Evolutionary conservation across 305 asterid genomes (phyloP).

Genomic region (Stenogyne calaminthoides): DNA sequence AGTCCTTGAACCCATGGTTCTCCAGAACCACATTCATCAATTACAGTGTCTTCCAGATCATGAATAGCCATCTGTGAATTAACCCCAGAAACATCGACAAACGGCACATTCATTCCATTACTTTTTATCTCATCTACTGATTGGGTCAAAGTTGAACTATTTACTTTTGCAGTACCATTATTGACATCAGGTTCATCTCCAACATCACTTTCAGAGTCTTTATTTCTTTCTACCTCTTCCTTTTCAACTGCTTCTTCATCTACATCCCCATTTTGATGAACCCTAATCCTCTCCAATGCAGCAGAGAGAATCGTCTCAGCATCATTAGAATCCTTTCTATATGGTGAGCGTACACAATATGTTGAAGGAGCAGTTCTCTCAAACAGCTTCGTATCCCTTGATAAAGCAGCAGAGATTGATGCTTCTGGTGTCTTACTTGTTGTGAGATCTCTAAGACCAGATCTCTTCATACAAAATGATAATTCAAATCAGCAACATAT

Average conservation of each 20-base stretch:
- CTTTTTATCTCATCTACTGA: slow-evolving; percentile 40
- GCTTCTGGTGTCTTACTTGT: slow-evolving; percentile 99
- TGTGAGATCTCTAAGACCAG: slow-evolving; percentile 95
- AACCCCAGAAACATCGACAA: slow-evolving; percentile 26
- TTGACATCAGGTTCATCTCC: slow-evolving; percentile 80
- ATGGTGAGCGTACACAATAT: slow-evolving; percentile 81
- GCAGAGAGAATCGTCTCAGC: slow-evolving; percentile 62
- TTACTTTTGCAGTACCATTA: slow-evolving; percentile 46
- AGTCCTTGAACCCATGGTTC: slow-evolving; percentile 92
- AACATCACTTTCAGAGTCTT: slow-evolving; percentile 77
- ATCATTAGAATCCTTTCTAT: slow-evolving; percentile 78
- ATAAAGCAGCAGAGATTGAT: slow-evolving; percentile 94
- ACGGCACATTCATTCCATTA: slow-evolving; percentile 44
- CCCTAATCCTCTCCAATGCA: slow-evolving; percentile 73
- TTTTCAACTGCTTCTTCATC: slow-evolving; percentile 66
- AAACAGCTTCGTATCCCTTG: slow-evolving; percentile 87
- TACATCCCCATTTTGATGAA: slow-evolving; percentile 54
- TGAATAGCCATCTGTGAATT: slow-evolving; percentile 26
- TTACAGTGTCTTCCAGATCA: slow-evolving; percentile 43
- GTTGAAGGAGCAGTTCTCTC: slow-evolving; percentile 99
- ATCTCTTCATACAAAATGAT: slow-evolving; percentile 52
- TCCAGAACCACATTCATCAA: slow-evolving; percentile 56
- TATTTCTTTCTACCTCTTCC: slow-evolving; percentile 77
- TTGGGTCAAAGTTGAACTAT: slow-evolving; percentile 33
- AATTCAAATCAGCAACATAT: slow-evolving; percentile 32